phyloP scores from a whole-genome alignment of 1,284 basidiomycete species.

The Hortiboletus rubellus region DNA sequence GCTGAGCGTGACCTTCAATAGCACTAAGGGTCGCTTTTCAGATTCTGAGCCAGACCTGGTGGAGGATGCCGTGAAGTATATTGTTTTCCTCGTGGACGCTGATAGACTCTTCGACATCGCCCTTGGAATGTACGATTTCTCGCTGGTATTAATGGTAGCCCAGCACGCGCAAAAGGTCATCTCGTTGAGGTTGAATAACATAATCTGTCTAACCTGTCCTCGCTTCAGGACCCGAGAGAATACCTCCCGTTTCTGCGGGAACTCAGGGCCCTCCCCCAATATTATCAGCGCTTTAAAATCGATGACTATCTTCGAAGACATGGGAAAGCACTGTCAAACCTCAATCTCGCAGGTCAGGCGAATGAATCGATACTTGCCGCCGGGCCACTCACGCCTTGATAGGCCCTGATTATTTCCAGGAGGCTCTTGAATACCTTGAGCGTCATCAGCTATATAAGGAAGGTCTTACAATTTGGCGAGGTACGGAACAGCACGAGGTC shows the following conservation, averaged over 20 bases:
- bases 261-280: constrained; percentile 75
- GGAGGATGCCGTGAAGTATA: constrained; percentile 96
- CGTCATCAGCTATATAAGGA: constrained; percentile 75
- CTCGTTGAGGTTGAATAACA: not conserved
- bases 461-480: constrained; percentile 74
- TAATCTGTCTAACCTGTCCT: constrained; percentile 8
- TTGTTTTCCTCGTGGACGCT: constrained; percentile 97
- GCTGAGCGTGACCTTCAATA: not conserved
- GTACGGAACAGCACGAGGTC: constrained; percentile 64
- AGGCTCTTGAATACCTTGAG: constrained; percentile 80
- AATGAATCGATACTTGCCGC: not conserved
- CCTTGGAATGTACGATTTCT: constrained; percentile 98
- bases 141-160: constrained; percentile 92
- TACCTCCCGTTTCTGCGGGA: constrained; percentile 96
- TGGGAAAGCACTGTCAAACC: constrained; percentile 73
- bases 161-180: constrained; percentile 94
- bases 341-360: constrained; percentile 68
- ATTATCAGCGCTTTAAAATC: constrained; percentile 89
- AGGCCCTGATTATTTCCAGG: constrained; percentile 71
- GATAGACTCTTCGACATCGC: constrained; percentile 92
- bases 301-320: constrained; percentile 89
- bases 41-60: constrained; percentile 75
- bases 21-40: constrained; percentile 31
- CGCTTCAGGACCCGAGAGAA: constrained; percentile 86
- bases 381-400: constrained; percentile 11